Evolutionary conservation across 192 early-diverging fungal genomes (phyloP).

Genomic region (Entophlyctis luteolus): DNA sequence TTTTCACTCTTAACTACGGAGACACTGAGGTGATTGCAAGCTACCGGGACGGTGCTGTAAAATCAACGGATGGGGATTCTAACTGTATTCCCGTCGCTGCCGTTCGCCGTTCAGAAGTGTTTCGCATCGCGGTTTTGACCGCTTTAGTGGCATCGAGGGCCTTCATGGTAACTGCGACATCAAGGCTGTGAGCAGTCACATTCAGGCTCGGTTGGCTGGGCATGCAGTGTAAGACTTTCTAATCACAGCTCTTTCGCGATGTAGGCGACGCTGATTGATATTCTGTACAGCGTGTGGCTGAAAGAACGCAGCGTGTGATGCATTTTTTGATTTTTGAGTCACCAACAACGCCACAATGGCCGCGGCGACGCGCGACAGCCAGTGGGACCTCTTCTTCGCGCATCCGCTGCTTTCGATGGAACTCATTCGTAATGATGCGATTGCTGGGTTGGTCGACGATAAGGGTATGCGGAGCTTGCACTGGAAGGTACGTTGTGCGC

Average conservation of each 20-base stretch:
- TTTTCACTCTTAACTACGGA: slow-evolving; percentile 68
- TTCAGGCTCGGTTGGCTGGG: neutral
- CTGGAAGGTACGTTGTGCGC: slow-evolving; percentile 34
- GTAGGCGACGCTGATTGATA: slow-evolving; percentile 11
- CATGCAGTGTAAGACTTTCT: slow-evolving; percentile 8
- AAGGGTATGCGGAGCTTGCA: slow-evolving; percentile 41
- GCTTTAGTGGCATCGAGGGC: slow-evolving; percentile 32
- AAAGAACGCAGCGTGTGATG: slow-evolving; percentile 1
- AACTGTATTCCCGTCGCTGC: slow-evolving; percentile 71
- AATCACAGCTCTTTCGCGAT: slow-evolving; percentile 8
- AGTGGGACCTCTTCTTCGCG: too few species aligned
- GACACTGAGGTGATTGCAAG: slow-evolving; percentile 60
- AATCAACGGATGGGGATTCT: slow-evolving; percentile 82
- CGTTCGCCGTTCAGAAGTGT: slow-evolving; percentile 29
- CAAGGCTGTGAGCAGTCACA: slow-evolving; percentile 19
- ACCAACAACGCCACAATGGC: too few species aligned
- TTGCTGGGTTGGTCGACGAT: too few species aligned
- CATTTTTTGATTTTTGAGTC: too few species aligned
- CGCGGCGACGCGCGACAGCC: too few species aligned
- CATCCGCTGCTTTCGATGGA: too few species aligned
- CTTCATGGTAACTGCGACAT: slow-evolving; percentile 32
- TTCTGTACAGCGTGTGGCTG: slow-evolving; percentile 5
- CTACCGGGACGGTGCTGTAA: slow-evolving; percentile 67
- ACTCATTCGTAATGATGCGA: too few species aligned
- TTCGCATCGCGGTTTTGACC: slow-evolving; percentile 19